phyloP scores from a whole-genome alignment of 2,329 filamentous ascomycete species.

The Chaetomiaceae sp. region DNA sequence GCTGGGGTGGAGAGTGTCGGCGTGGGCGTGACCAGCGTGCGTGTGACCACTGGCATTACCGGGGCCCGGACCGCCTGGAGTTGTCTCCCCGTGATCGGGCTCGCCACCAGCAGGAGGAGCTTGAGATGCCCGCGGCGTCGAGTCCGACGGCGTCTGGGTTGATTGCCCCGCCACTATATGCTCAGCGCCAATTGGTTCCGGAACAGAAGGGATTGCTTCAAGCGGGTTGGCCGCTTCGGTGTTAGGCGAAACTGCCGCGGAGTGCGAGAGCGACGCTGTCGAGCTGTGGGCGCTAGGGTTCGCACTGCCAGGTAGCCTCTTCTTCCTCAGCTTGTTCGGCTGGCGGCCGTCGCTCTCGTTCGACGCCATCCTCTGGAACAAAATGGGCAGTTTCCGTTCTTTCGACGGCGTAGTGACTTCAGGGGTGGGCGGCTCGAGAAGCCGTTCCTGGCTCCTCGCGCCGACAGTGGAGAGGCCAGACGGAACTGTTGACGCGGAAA shows the following conservation, averaged over 20 bases:
- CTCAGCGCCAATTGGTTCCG: constrained; percentile 14
- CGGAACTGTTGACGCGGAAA: constrained; percentile 8
- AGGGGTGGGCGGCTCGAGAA: constrained; percentile 17
- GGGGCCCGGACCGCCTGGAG: background rate
- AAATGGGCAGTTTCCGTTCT: constrained; percentile 60
- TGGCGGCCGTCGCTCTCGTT: constrained; percentile 60
- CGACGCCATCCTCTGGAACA: constrained; percentile 65
- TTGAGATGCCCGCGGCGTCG: constrained; percentile 43
- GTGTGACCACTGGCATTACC: background rate
- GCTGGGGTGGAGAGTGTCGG: constrained; percentile 35
- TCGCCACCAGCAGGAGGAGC: constrained; percentile 30
- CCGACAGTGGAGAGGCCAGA: constrained; percentile 15
- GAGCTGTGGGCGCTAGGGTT: constrained; percentile 91
- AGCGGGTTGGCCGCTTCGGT: constrained; percentile 42
- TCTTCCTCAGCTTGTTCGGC: constrained; percentile 90
- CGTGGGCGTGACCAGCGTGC: background rate
- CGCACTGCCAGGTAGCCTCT: constrained; percentile 65
- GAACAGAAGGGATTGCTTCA: constrained; percentile 29
- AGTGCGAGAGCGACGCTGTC: constrained; percentile 60
- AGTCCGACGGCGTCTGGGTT: constrained; percentile 36
- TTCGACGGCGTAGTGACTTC: constrained; percentile 49
- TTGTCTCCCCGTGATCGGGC: background rate
- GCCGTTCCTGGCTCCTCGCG: constrained; percentile 24
- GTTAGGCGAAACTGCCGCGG: constrained; percentile 40
- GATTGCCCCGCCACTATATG: constrained; percentile 1